These are phyloP conservation scores for Nidularia sp. DNA, from an alignment of 768 basidiomycete species.

Conservation along the genomic window DNA sequence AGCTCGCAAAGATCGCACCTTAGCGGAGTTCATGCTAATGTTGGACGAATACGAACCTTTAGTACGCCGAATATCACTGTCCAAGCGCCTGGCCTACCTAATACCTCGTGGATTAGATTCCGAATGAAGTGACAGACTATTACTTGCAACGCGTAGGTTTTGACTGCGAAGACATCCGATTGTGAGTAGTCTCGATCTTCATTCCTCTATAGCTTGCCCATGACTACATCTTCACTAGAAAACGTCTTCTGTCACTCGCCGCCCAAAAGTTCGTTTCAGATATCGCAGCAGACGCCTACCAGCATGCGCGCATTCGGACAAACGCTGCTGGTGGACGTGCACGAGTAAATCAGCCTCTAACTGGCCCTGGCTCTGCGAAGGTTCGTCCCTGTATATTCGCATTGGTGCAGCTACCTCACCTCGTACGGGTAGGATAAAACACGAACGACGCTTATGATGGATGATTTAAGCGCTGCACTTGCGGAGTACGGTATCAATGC, in stretches of 20 bases:
- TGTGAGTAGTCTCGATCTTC: conserved; percentile 41
- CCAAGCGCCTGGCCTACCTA: background rate
- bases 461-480: conserved; percentile 89
- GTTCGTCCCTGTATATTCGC: conserved; percentile 30
- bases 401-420: conserved; percentile 1
- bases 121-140: conserved; percentile 96
- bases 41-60: conserved; percentile 95
- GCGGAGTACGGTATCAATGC: conserved; percentile 95
- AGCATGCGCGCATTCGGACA: conserved; percentile 93
- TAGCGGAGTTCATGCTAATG: conserved; percentile 94
- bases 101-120: conserved; percentile 55
- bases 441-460: conserved; percentile 94
- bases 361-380: conserved; percentile 60
- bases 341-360: conserved; percentile 51
- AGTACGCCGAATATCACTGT: conserved; percentile 37
- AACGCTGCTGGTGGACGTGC: conserved; percentile 77
- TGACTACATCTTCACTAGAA: conserved; percentile 41
- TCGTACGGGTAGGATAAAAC: conserved; percentile 67
- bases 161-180: conserved; percentile 88
- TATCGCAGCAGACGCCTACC: conserved; percentile 94
- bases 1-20: conserved; percentile 82
- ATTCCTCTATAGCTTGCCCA: background rate
- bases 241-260: conserved; percentile 90
- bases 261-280: conserved; percentile 98
- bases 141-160: conserved; percentile 96